Evolutionary conservation across 345 rosid genomes (phyloP), one percentile per base, ranked within the genome.

Genomic region (Citrus unshiu): DNA sequence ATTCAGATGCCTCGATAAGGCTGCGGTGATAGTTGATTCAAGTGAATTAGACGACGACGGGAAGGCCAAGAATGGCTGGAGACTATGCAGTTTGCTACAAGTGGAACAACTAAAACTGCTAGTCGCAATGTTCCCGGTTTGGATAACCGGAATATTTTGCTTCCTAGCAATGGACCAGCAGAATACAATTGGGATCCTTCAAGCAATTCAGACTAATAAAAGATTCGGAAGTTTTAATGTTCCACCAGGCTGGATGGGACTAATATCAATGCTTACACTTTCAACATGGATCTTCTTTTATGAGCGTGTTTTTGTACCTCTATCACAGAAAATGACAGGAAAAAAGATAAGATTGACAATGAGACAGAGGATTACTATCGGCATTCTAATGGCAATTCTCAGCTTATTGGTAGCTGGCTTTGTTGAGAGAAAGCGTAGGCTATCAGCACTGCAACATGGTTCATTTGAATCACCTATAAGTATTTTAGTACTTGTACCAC

Each of bases 231-330:
- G 74, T 30, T 89, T 92, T 78, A 39, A 77, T 27, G 27, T 92
- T 43, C 98, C 97, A 3, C 92, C 95, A 22, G 89, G 87, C 29
- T 92, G 97, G 98, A 85, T 91, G 89, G 83, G 87, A 24, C 89
- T 93, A 2, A 64, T 76, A 46, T 81, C 92, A 0, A 91, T 94
- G 95, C 77, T 94, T 19, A 77, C 87, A 32, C 93, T 94, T 14
- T 88, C 98, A 0, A 16, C 73, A 69, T 91, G 95, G 95, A 90
- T 94, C 70, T 76, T 87, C 77, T 27, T 86, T 21, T 94, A 94
- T 51, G 95, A 94, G 72, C 75, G 79, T 2, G 54, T 89, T 64
- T 74, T 60, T 85, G 56, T 89, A 54, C 90, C 90, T 16, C 74
- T 43, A 14, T 79, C 83, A 0, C 78, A 39, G 54, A 85, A 66